Conservation (phyloP, 2,329 filamentous ascomycete genomes). For the Nothophaeocryptopus gaeumannii region DNA sequence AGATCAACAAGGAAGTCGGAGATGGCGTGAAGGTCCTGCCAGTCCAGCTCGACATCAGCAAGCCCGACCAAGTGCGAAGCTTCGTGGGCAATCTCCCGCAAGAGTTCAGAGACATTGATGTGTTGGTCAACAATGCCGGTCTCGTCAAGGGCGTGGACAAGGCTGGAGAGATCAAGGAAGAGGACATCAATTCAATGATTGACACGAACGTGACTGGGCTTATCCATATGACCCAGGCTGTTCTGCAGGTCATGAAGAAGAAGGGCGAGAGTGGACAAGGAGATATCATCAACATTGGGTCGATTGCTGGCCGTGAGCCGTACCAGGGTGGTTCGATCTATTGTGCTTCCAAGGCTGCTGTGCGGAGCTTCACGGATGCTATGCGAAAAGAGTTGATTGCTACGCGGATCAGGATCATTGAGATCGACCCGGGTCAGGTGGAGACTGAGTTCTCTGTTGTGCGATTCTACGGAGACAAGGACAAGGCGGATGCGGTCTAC, state of each 20-base stretch:
- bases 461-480: slow-evolving; percentile 82
- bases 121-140: slow-evolving; percentile 94
- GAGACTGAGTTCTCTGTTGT: slow-evolving; percentile 93
- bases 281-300: slow-evolving; percentile 94
- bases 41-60: slow-evolving; percentile 83
- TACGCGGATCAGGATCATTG: slow-evolving; percentile 77
- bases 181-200: slow-evolving; percentile 86
- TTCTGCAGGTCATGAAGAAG: slow-evolving; percentile 75
- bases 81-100: slow-evolving; percentile 74
- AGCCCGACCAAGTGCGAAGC: slow-evolving; percentile 66
- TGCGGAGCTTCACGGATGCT: slow-evolving; percentile 78
- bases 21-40: slow-evolving; percentile 77
- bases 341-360: slow-evolving; percentile 87
- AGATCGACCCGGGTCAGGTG: slow-evolving; percentile 87
- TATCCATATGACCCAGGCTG: slow-evolving; percentile 93
- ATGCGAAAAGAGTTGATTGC: slow-evolving; percentile 79
- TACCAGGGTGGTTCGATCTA: slow-evolving; percentile 87
- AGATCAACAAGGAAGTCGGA: slow-evolving; percentile 75
- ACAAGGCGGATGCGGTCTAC: slow-evolving; percentile 87
- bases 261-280: slow-evolving; percentile 67
- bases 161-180: slow-evolving; percentile 76
- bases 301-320: slow-evolving; percentile 83
- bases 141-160: slow-evolving; percentile 84
- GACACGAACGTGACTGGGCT: slow-evolving; percentile 90
- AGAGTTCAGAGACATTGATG: slow-evolving; percentile 79